Evolutionary conservation across 164 flowering plant genomes (phyloP).

Genomic region (Berberis vulgaris): DNA sequence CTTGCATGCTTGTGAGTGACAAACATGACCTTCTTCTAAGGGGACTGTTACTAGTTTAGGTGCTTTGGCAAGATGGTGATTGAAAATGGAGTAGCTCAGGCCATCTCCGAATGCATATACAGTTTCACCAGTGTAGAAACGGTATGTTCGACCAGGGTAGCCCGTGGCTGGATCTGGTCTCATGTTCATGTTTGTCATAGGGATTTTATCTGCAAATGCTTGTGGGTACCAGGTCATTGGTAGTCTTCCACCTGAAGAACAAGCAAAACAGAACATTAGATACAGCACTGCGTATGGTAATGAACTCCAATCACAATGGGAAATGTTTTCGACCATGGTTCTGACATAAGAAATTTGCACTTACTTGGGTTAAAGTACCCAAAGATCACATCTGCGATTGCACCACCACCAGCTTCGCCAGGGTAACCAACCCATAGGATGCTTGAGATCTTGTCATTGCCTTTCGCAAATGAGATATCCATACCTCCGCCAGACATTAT

Average conservation of each 20-base stretch:
- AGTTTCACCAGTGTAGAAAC: constrained; percentile 80
- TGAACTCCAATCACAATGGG: background rate
- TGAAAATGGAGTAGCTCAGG: constrained; percentile 55
- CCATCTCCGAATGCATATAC: constrained; percentile 84
- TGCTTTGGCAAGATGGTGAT: constrained; percentile 52
- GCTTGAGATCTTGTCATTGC: constrained; percentile 43
- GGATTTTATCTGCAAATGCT: constrained; percentile 63
- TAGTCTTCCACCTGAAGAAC: constrained; percentile 66
- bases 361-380: constrained; percentile 76
- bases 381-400: constrained; percentile 78
- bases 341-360: constrained; percentile 1
- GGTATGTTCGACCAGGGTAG: constrained; percentile 82
- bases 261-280: background rate
- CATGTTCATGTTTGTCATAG: constrained; percentile 98
- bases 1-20: constrained; percentile 48
- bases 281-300: background rate
- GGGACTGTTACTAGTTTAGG: constrained; percentile 54
- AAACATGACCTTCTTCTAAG: constrained; percentile 53
- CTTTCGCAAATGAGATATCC: constrained; percentile 70
- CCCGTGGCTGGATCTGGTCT: constrained; percentile 74
- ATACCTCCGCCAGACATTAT: constrained; percentile 92
- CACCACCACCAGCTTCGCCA: constrained; percentile 97
- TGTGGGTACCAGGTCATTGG: constrained; percentile 99
- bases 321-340: no score
- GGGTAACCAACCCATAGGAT: constrained; percentile 99